Conservation (phyloP, 2,329 filamentous ascomycete genomes). For the Colletotrichum gigasporum region DNA sequence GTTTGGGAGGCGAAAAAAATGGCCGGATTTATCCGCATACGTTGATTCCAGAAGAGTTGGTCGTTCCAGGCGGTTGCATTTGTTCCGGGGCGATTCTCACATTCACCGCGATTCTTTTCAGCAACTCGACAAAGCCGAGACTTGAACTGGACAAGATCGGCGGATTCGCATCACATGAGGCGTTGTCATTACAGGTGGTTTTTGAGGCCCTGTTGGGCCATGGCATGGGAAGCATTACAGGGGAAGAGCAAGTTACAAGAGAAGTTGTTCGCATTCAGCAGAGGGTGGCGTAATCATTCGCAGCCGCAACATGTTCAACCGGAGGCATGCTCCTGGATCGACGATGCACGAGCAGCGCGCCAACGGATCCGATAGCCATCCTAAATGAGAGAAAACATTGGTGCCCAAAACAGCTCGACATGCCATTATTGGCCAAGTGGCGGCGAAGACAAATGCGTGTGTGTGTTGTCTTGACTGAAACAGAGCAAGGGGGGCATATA, state of each 20-base stretch:
- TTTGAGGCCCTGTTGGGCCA: background rate
- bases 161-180: conserved; percentile 24
- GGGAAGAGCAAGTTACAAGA: conserved; percentile 1
- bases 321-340: background rate
- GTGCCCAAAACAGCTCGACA: background rate
- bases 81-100: background rate
- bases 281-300: background rate
- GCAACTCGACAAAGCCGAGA: background rate
- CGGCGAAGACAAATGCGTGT: background rate
- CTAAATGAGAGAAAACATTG: conserved; percentile 1
- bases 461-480: conserved; percentile 18
- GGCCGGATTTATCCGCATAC: background rate
- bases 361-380: background rate
- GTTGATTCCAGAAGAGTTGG: conserved; percentile 1
- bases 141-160: background rate
- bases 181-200: conserved; percentile 23
- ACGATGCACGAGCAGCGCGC: background rate
- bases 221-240: conserved; percentile 14
- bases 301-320: background rate
- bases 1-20: conserved; percentile 21
- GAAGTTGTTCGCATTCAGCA: background rate
- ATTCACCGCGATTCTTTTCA: background rate
- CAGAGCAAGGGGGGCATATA: conserved; percentile 13
- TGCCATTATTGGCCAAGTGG: background rate
- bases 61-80: background rate